Evolutionary conservation across 805 yeast species (phyloP), one percentile per base, ranked within the genome.

Genomic region (Nakazawaea molendinolei): DNA sequence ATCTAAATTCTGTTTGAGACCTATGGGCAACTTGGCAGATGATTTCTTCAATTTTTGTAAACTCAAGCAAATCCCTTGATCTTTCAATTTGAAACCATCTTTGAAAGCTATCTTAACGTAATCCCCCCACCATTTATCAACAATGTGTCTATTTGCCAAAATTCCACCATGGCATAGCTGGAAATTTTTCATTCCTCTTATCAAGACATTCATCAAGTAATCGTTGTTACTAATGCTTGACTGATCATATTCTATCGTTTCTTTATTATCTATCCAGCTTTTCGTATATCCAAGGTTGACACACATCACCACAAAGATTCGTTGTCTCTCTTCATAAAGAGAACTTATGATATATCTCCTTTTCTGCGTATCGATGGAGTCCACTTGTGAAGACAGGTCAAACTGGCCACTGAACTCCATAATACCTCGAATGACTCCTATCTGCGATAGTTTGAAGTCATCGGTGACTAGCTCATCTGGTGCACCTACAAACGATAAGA

Each of bases 31-130:
- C 15, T 41, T 37, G 2, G 55, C 48, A 3, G 56, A 52, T 0
- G 63, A 61, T 28, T 41, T 44, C 37, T 59, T 44, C 14, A 46
- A 42, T 3, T 60, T 58, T 9, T 51, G 31, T 5, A 55, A 40
- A 19, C 56, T 23, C 33, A 56, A 60, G 30, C 61, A 33, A n/a
- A 54, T 34, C 0, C 69, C 70, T 36, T 58, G 51, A 31, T 54
- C 61, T 9, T 39, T 40, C 12, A 62, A 23, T 8, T 48, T 43
- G 29, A 42, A 57, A 4, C 52, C 17, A 4, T 2, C 24, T 17
- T n/a, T 23, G 25, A 26, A 28, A 12, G 22, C 18, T 6, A 12
- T 16, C 18, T 16, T 6, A 8, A 33, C 15, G 16, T 20, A 33
- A 4, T 15, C 15, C 6, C 10, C 22, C 36, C 36, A 33, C 36